Percentiles rank a stretch among this genome's conserved stretches.
phyloP scores from a whole-genome alignment of 2,329 filamentous ascomycete species.

The Ophiostoma ulmi region DNA sequence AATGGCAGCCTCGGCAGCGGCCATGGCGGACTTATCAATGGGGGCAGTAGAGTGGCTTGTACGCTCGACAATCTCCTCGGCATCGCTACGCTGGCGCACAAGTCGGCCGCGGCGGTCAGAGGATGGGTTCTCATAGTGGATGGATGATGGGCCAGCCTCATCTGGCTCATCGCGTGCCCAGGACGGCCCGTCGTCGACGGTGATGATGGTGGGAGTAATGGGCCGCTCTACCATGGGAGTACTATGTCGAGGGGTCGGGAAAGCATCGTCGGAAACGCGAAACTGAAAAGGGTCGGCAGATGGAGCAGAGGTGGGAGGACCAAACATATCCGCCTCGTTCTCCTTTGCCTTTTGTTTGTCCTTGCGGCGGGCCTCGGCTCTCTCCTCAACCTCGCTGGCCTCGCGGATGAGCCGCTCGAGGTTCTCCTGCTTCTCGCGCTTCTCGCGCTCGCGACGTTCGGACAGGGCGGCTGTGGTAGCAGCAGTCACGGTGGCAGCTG shows the following conservation, averaged over 20 bases:
- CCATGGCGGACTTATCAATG: conserved; percentile 42
- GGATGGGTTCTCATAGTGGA: conserved; percentile 12
- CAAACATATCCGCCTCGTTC: neutral
- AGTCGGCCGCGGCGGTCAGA: conserved; percentile 35
- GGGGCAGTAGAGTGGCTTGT: conserved; percentile 46
- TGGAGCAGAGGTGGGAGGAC: neutral
- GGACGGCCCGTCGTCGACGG: conserved; percentile 26
- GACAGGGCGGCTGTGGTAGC: conserved; percentile 11
- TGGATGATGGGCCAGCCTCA: neutral
- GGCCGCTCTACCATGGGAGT: conserved; percentile 35
- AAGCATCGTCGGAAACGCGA: conserved; percentile 51
- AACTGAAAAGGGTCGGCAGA: conserved; percentile 54
- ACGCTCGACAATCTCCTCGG: conserved; percentile 43
- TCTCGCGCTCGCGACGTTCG: conserved; percentile 15
- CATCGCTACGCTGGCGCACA: conserved; percentile 46
- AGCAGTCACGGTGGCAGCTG: neutral
- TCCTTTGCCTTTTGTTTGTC: conserved; percentile 14
- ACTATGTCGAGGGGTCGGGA: conserved; percentile 41
- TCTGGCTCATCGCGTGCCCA: conserved; percentile 34
- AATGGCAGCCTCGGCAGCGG: conserved; percentile 43
- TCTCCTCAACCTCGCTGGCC: conserved; percentile 28
- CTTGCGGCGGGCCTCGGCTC: conserved; percentile 19
- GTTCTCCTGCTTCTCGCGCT: conserved; percentile 19
- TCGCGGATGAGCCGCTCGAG: conserved; percentile 10
- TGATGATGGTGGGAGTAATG: conserved; percentile 35